Evolutionary conservation across 139 green algal species (phyloP), one percentile per base, ranked within the genome.

Genomic region (Chlorella sorokiniana): DNA sequence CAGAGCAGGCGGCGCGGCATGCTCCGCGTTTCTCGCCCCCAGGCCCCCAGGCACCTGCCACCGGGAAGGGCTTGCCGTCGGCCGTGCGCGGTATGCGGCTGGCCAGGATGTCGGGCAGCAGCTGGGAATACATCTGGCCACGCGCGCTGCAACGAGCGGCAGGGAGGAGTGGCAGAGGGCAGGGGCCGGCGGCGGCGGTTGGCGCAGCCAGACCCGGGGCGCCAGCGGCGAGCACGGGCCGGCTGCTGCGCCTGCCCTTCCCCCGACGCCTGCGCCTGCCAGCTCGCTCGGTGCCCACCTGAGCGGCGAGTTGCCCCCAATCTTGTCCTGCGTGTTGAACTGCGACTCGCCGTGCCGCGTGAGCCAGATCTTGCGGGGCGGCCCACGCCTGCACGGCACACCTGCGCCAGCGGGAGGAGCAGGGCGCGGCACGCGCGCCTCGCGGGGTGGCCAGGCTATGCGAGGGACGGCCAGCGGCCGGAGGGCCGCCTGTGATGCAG

Each of bases 321-420:
- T 91, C 70, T 93, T 87, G 31, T 84, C 91, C 68, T 84, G 52
- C 56, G 83, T 76, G 83, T 98, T 98, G 89, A 93, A 98, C 78
- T 93, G 75, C 51, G 79, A 91, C 90, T 98, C 92, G 3, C 95
- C 95, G 79, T 98, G 95, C 2, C 94, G 81, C 0, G 91, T 96
- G 5, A 98, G 84, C 90, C 90, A 98, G 48, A 98, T 96, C 79
- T 92, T 93, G 54, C 94, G 88, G 51, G 82, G 69, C 88, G 83
- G 0, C 84, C 83, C 61, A 97, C 86, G 2, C 93, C 93, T 9
- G 88, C 83, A 70, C 93, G 95, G 86, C 92, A 96, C 35, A 97
- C 88, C 91, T 97, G 85, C 69, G 87, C 31, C 37, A 69, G 1
- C 4, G 1, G 3, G 18, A 65, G 56, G 56, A 16, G n/a, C 48